Base-by-base conservation (phyloP, 2,329 filamentous ascomycete species). In the Sarocladium oryzae region DNA sequence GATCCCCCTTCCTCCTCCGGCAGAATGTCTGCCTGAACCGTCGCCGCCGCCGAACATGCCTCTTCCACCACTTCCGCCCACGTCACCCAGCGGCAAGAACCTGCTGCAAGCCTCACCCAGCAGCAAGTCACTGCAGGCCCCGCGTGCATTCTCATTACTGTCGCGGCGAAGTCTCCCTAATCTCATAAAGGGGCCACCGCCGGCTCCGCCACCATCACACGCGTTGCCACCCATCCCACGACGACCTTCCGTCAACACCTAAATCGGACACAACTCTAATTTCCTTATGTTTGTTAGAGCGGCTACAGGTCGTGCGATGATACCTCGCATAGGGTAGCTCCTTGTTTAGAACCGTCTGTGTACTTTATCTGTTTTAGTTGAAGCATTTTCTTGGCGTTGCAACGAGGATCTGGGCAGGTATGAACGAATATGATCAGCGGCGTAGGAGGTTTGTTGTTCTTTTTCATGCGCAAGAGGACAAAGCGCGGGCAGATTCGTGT, bases 211-310 rank as follows among this genome's bases (percentile, higher is more conserved):
- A 4, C 78, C 78, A 21, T 79, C 68, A 10, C 73, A 72, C 56
- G 77, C 78, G 13, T 67, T 82, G 20, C 78, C 78, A 16, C 78
- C 78, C 0, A 69, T 80, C 35, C 77, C 77, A 4, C 64, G 59
- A 33, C 43, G 43, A 5, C 26, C 43, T 33, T 48, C 43, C 9
- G 26, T 48, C 43, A 48, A 48, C 26, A 26, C 28, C n/a, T 48
- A 28, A 28, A 6, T 10, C n/a, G 37, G 15, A 8, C 4, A 20
- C 33, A 41, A 21, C 37, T 21, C 4, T 7, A 20, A 21, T 41
- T 11, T 15, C 37, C 23, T 21, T 16, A 36, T 36, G 33, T 36
- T n/a, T 6, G n/a, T n/a, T n/a, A n/a, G n/a, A n/a, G n/a, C n/a
- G n/a, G n/a, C n/a, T n/a, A n/a, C n/a, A n/a, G n/a, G n/a, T n/a